Evolutionary conservation across 441 rosid genomes (phyloP).

Genomic region (Brassica hybrid): DNA sequence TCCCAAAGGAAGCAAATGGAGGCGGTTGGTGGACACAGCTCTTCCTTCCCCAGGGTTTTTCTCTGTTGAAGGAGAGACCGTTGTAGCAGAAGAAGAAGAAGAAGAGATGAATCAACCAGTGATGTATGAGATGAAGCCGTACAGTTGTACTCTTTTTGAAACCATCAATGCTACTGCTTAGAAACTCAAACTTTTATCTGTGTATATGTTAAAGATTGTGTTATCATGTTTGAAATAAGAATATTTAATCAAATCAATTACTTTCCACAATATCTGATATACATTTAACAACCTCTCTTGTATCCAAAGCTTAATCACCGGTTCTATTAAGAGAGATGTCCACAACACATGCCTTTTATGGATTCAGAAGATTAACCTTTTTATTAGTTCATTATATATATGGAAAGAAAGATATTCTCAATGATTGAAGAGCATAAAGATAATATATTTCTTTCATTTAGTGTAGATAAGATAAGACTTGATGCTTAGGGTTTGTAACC

Average conservation of each 20-base stretch:
- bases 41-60: conserved; percentile 86
- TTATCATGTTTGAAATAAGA: conserved; percentile 1
- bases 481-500: conserved; percentile 31
- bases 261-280: conserved; percentile 8
- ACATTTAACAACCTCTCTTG: not conserved
- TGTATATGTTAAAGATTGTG: conserved; percentile 19
- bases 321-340: not conserved
- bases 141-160: conserved; percentile 86
- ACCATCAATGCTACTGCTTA: conserved; percentile 42
- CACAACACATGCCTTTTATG: conserved; percentile 22
- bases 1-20: conserved; percentile 64
- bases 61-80: conserved; percentile 57
- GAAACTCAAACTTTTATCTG: conserved; percentile 10
- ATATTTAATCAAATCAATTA: conserved; percentile 3
- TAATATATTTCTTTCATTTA: not conserved
- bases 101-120: conserved; percentile 54
- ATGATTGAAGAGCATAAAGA: conserved; percentile 10
- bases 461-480: conserved; percentile 10
- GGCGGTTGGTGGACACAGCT: conserved; percentile 74
- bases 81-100: conserved; percentile 46
- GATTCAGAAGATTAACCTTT: conserved; percentile 1
- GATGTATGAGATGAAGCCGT: conserved; percentile 70
- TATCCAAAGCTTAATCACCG: conserved; percentile 14
- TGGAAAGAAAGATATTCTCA: conserved; percentile 23
- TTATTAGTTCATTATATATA: not conserved